phyloP scores from a whole-genome alignment of 306 rosid genomes.

The Cucumis melo region DNA sequence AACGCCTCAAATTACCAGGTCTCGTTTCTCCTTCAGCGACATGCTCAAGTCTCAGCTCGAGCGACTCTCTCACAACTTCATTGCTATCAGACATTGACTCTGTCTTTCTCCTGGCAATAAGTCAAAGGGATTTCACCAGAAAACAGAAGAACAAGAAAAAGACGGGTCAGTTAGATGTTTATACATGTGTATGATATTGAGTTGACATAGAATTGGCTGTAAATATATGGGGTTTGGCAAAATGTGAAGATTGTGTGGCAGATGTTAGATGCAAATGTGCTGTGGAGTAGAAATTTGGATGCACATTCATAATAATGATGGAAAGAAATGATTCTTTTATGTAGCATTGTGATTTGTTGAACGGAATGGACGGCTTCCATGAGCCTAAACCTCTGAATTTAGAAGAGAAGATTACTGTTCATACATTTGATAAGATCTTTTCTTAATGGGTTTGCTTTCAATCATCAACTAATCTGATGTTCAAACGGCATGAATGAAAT shows the following conservation, averaged over 20 bases:
- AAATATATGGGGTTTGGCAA: background rate
- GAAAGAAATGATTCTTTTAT: background rate
- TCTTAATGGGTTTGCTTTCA: background rate
- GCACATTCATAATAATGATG: background rate
- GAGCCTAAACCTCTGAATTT: background rate
- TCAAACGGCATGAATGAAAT: background rate
- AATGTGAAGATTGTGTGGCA: background rate
- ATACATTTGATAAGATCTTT: background rate
- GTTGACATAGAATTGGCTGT: background rate
- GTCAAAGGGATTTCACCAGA: background rate
- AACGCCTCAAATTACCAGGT: slow-evolving; percentile 3
- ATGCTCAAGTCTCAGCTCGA: slow-evolving; percentile 28
- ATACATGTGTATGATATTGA: background rate
- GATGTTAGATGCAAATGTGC: background rate
- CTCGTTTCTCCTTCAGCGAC: slow-evolving; percentile 27
- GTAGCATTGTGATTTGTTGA: background rate
- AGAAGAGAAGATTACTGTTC: background rate
- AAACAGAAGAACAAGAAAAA: background rate
- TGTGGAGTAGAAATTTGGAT: background rate
- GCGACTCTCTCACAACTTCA: slow-evolving; percentile 36
- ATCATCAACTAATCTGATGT: background rate
- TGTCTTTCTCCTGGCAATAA: background rate
- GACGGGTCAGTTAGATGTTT: background rate
- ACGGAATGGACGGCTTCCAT: background rate
- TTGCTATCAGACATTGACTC: slow-evolving; percentile 11